Evolutionary conservation across 257 asterid species (phyloP), one percentile per base, ranked within the genome.

Genomic region (Solanum sejunctum): DNA sequence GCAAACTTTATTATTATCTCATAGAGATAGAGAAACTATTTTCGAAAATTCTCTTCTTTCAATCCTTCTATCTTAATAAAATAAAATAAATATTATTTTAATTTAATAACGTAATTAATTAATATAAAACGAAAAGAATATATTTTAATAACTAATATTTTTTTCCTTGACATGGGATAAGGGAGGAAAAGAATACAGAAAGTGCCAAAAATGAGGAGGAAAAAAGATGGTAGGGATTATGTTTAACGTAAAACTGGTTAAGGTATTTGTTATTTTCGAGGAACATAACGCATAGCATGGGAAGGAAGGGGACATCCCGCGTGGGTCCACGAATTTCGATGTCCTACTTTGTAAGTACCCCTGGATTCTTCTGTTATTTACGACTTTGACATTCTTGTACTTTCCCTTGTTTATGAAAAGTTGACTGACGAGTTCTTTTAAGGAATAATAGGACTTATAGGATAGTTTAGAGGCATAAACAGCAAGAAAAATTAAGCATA

Each of bases 321-420:
- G 90, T 90, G 90, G 92, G 95, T 56, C 92, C 90, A 28, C 91
- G 79, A 56, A 81, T 58, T 85, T 87, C 91, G 85, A 90, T 92
- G 89, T 84, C 2, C 1, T 6, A 7, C 0, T 39, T 83, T 47
- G 49, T 78, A 36, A 54, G 1, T 81, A 57, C 82, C 81, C 89
- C 88, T 87, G 85, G 26, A 0, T 12, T 54, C 21, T 80, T 52
- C 64, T 16, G 7, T 52, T 52, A 78, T 26, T 83, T 71, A 17
- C 7, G 20, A 56, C 2, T 39, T 45, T 39, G 47, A 17, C 61
- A 49, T 54, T 49, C 18, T 10, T 32, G 21, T 32, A 32, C 3
- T 55, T 55, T 54, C 16, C 6, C 8, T 54, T 36, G n/a, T 16
- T 55, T 16, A 55, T 4, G n/a, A 6, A 55, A 15, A 5, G n/a